These are phyloP conservation scores for Aspergillus campestris DNA, from an alignment of 495 filamentous ascomycete genomes.

Conservation along the genomic window DNA sequence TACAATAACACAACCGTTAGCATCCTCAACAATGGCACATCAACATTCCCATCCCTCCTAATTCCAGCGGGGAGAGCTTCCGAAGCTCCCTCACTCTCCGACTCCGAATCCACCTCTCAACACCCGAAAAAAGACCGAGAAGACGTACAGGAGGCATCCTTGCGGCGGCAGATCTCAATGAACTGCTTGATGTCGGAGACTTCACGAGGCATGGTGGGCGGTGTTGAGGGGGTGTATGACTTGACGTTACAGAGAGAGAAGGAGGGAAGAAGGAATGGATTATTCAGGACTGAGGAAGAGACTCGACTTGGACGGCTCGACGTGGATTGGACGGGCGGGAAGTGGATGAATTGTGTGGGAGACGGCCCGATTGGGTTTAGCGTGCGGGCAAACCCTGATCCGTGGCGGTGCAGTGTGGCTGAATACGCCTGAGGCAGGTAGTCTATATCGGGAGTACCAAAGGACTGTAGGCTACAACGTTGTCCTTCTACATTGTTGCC, in stretches of 20 bases:
- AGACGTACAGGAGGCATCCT: constrained; percentile 90
- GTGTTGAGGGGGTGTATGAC: constrained; percentile 7
- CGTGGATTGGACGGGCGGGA: constrained; percentile 1
- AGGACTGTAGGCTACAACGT: no score
- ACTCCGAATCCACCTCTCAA: no score
- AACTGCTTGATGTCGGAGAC: constrained; percentile 99
- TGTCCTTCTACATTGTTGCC: not conserved
- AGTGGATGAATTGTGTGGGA: constrained; percentile 12
- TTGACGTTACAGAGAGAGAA: constrained; percentile 6
- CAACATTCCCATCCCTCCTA: not conserved
- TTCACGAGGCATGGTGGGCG: constrained; percentile 84
- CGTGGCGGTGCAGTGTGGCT: constrained; percentile 4
- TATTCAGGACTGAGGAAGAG: not conserved
- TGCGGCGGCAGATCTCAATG: constrained; percentile 99
- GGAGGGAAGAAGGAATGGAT: constrained; percentile 6
- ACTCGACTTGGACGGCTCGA: constrained; percentile 12
- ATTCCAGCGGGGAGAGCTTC: not conserved
- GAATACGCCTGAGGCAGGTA: not conserved
- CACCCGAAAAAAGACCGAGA: not conserved
- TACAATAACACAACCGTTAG: constrained; percentile 33
- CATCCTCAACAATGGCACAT: not conserved
- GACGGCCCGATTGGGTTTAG: constrained; percentile 9
- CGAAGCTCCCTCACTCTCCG: no score
- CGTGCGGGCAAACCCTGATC: constrained; percentile 2
- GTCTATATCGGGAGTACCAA: no score